A percentile compares a stretch with the other conserved stretches of the same genome.
phyloP scores from a whole-genome alignment of 257 asterid species.

The Solanum phureja region DNA sequence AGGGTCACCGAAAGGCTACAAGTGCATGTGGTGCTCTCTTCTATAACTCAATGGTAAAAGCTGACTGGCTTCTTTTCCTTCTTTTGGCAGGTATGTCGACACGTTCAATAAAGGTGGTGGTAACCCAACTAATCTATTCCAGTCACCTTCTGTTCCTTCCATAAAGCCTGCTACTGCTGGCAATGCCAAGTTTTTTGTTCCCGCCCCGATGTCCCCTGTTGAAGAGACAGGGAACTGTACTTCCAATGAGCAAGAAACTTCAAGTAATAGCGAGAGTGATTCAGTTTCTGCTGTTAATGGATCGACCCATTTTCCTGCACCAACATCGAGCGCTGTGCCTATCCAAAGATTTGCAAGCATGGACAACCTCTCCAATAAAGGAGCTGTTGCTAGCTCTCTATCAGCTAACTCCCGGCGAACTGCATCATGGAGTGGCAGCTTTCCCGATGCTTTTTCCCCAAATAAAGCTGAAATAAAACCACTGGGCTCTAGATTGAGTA shows the following conservation, averaged over 20 bases:
- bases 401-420: slow-evolving; percentile 51
- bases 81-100: slow-evolving; percentile 31
- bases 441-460: slow-evolving; percentile 30
- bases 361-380: slow-evolving; percentile 43
- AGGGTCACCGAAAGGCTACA: background rate
- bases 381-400: slow-evolving; percentile 19
- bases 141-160: slow-evolving; percentile 53
- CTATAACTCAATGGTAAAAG: background rate
- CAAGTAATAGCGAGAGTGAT: slow-evolving; percentile 19
- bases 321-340: slow-evolving; percentile 1
- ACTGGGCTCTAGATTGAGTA: slow-evolving; percentile 46
- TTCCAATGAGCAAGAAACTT: slow-evolving; percentile 20
- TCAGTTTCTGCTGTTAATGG: slow-evolving; percentile 27
- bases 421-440: slow-evolving; percentile 88
- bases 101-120: slow-evolving; percentile 65
- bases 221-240: slow-evolving; percentile 33
- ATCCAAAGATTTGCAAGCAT: slow-evolving; percentile 71
- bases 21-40: background rate
- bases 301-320: slow-evolving; percentile 21
- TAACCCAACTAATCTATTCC: slow-evolving; percentile 43
- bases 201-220: slow-evolving; percentile 32
- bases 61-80: background rate
- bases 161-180: slow-evolving; percentile 37
- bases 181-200: slow-evolving; percentile 71
- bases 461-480: slow-evolving; percentile 24